Percentiles rank a stretch among this genome's conserved stretches.
These are phyloP conservation scores for Trichoderma sp. DNA, from an alignment of 2,329 filamentous ascomycete genomes.

Conservation along the genomic window DNA sequence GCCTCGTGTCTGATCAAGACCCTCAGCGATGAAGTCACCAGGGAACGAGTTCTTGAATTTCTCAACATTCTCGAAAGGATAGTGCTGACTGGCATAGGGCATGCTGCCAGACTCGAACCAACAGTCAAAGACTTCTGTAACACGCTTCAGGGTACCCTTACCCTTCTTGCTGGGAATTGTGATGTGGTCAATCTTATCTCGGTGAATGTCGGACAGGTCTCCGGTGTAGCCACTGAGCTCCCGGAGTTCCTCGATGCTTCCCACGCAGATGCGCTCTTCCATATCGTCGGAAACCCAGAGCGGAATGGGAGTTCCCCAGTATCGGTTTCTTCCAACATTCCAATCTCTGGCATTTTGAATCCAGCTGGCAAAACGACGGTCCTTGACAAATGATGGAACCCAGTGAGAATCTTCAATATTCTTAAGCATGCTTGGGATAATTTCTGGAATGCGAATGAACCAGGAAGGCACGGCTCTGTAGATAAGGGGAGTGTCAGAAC, in stretches of 20 bases:
- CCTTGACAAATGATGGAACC: slow-evolving; percentile 90
- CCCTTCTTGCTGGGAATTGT: slow-evolving; percentile 90
- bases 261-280: slow-evolving; percentile 83
- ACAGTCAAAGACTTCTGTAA: slow-evolving; percentile 92
- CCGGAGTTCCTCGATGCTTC: slow-evolving; percentile 82
- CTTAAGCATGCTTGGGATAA: slow-evolving; percentile 85
- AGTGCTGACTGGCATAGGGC: slow-evolving; percentile 90
- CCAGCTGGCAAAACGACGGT: slow-evolving; percentile 89
- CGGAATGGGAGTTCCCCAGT: slow-evolving; percentile 93
- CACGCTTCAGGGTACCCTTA: slow-evolving; percentile 77
- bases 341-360: slow-evolving; percentile 89
- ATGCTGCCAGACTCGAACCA: slow-evolving; percentile 98
- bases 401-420: slow-evolving; percentile 90
- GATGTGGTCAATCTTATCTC: slow-evolving; percentile 91
- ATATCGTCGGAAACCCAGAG: slow-evolving; percentile 90
- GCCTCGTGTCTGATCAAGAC: slow-evolving; percentile 88
- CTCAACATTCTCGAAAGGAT: slow-evolving; percentile 87
- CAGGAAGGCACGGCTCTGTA: slow-evolving; percentile 90
- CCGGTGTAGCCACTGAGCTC: slow-evolving; percentile 84
- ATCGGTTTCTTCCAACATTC: slow-evolving; percentile 92
- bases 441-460: slow-evolving; percentile 87
- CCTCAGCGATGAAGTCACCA: slow-evolving; percentile 92
- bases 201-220: slow-evolving; percentile 83
- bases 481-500: slow-evolving; percentile 93
- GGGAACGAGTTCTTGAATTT: slow-evolving; percentile 81